Conservation (phyloP, 805 yeast genomes). For the Saturnispora saitoi region DNA sequence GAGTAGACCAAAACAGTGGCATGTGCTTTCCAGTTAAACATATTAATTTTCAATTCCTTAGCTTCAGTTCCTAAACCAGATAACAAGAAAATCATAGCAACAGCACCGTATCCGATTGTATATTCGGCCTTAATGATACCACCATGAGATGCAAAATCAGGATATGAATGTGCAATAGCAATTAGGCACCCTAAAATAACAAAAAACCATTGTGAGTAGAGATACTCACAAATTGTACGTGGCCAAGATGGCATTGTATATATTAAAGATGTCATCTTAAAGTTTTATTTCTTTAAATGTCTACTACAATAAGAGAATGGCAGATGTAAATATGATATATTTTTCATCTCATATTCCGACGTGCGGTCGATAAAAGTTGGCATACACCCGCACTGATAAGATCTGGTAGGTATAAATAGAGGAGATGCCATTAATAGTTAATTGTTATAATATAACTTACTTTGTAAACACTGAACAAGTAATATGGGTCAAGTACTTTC, state of each 20-base stretch:
- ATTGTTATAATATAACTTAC: no score
- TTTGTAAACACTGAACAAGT: no score
- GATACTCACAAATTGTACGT: background rate
- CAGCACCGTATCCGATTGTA: conserved; percentile 76
- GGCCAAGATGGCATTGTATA: background rate
- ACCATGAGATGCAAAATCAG: conserved; percentile 75
- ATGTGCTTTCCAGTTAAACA: conserved; percentile 78
- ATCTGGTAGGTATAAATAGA: background rate
- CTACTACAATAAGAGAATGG: no score
- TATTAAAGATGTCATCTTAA: background rate
- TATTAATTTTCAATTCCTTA: conserved; percentile 45
- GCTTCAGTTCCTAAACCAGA: conserved; percentile 75
- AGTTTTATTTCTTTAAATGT: background rate
- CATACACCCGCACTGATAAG: background rate
- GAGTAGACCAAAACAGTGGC: conserved; percentile 54
- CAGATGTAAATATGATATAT: no score
- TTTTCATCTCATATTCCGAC: no score
- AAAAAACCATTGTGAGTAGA: conserved; percentile 54
- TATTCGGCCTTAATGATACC: conserved; percentile 70
- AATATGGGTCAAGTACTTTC: conserved; percentile 21
- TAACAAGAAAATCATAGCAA: conserved; percentile 74
- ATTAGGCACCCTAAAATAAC: conserved; percentile 61
- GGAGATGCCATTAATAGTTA: no score
- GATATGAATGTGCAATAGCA: conserved; percentile 67
- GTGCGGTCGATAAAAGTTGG: background rate